A percentile compares a stretch with the other conserved stretches of the same genome.
These are phyloP conservation scores for Clonostachys sp. DNA, from an alignment of 2,329 filamentous ascomycete species.

Conservation along the genomic window DNA sequence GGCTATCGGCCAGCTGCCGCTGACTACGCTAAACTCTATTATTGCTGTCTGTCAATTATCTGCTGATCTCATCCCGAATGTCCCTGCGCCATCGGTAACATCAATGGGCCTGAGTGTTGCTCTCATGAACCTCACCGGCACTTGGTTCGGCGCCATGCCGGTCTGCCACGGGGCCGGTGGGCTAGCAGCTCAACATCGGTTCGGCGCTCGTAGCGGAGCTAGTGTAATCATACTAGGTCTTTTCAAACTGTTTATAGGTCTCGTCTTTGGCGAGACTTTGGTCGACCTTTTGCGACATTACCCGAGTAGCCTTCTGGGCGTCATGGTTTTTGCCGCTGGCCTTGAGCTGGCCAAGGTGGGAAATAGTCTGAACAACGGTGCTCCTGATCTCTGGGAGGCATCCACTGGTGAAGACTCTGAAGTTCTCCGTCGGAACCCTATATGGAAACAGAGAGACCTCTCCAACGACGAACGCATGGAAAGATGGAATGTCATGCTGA, in stretches of 20 bases:
- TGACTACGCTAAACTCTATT: constrained; percentile 90
- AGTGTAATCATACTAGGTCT: constrained; percentile 76
- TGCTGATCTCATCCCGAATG: constrained; percentile 67
- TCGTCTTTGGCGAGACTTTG: constrained; percentile 72
- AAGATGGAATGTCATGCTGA: constrained; percentile 85
- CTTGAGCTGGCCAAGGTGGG: constrained; percentile 84
- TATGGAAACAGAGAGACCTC: constrained; percentile 18
- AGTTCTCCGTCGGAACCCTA: constrained; percentile 23
- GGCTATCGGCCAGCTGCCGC: constrained; percentile 83
- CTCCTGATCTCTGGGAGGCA: constrained; percentile 55
- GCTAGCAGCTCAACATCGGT: constrained; percentile 84
- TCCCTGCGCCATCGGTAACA: constrained; percentile 66
- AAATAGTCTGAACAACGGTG: constrained; percentile 74
- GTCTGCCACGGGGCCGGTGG: constrained; percentile 92
- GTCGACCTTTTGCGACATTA: constrained; percentile 67
- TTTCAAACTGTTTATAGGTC: constrained; percentile 70
- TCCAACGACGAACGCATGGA: constrained; percentile 66
- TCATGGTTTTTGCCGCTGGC: constrained; percentile 88
- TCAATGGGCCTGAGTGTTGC: constrained; percentile 78
- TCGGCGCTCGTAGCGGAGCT: constrained; percentile 83
- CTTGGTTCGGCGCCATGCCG: constrained; percentile 94
- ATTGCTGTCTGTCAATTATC: constrained; percentile 81
- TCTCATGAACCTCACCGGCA: constrained; percentile 76
- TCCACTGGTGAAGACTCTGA: constrained; percentile 29
- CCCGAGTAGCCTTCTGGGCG: constrained; percentile 70